These are phyloP conservation scores for Fomitopsis palustris DNA, from an alignment of 1,284 basidiomycete genomes.

Conservation along the genomic window DNA sequence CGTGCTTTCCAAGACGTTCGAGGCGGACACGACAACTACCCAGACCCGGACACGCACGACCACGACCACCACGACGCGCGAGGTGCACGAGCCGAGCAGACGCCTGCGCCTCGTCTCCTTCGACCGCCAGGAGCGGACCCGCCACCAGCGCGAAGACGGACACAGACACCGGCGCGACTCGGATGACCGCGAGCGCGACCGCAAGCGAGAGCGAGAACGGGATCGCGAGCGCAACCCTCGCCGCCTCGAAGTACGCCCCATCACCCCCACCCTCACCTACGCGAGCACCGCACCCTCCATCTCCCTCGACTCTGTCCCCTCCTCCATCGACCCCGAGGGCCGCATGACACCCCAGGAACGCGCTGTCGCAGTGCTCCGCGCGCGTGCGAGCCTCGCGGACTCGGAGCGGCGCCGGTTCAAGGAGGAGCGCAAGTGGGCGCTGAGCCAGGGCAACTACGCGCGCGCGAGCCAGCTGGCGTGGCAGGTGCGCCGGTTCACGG, in stretches of 20 bases:
- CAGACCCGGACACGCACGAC: slow-evolving; percentile 10
- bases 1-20: slow-evolving; percentile 58
- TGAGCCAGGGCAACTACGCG: slow-evolving; percentile 68
- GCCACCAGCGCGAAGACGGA: slow-evolving; percentile 12
- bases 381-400: slow-evolving; percentile 74
- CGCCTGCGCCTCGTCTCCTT: slow-evolving; percentile 31
- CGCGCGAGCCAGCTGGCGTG: slow-evolving; percentile 74
- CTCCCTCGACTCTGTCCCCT: slow-evolving; percentile 47
- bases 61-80: slow-evolving; percentile 6
- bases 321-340: slow-evolving; percentile 54
- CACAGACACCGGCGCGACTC: slow-evolving; percentile 14
- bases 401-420: slow-evolving; percentile 76
- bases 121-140: slow-evolving; percentile 18
- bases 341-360: slow-evolving; percentile 63
- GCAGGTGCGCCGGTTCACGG: slow-evolving; percentile 75
- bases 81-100: slow-evolving; percentile 19
- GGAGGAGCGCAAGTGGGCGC: slow-evolving; percentile 81
- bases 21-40: slow-evolving; percentile 30
- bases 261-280: slow-evolving; percentile 26
- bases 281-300: slow-evolving; percentile 29
- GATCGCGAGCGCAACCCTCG: slow-evolving; percentile 19
- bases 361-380: slow-evolving; percentile 66
- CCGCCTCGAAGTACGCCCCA: slow-evolving; percentile 22
- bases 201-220: not conserved
- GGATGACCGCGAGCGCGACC: slow-evolving; percentile 17